Evolutionary conservation across 1,139 yeast species (phyloP), one percentile per base, ranked within the genome.

Genomic region (Scheffersomyces quercinus): DNA sequence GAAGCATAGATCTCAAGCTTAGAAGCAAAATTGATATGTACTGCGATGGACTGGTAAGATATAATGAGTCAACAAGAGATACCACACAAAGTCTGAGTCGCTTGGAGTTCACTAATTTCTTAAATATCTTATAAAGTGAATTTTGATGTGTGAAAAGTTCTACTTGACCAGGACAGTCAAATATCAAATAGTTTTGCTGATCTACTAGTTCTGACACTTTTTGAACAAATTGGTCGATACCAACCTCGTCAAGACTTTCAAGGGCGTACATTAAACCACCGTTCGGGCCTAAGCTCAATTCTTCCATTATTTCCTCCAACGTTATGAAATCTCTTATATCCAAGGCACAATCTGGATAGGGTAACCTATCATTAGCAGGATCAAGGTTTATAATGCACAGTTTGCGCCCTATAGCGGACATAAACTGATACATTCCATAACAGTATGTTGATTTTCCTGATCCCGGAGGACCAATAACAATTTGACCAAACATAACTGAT

Each of bases 381-480:
- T 95, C 99, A 48, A 95, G 73, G 59, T 95, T 95, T 29, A 95
- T 74, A 3, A 93, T 77, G 33, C 88, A 76, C 45, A 88, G 83
- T 54, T 88, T 87, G 45, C 99, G 73, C 6, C 99, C 99, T 38
- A 95, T 89, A 1, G 98, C 97, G 46, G 87, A 84, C 55, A 91
- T 75, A 62, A 95, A 93, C 71, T 93, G 98, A 54, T 79, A 79
- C 83, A 93, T 81, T 26, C 99, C 99, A 62, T 83, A 75, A 60
- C 98, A 90, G 62, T 88, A 95, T 0, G 99, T 95, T 0, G 97
- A 88, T 60, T 95, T 95, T 1, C 99, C 99, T 0, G 96, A 79
- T 2, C 99, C 99, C 0, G 99, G 99, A 0, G 99, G 98, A 0
- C 99, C 99, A 31, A 95, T 88, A 11, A 93, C 93, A 15, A 93